Evolutionary conservation across 1,284 basidiomycete species (phyloP), one percentile per base, ranked within the genome.

Genomic region (Puccinia novopanici): DNA sequence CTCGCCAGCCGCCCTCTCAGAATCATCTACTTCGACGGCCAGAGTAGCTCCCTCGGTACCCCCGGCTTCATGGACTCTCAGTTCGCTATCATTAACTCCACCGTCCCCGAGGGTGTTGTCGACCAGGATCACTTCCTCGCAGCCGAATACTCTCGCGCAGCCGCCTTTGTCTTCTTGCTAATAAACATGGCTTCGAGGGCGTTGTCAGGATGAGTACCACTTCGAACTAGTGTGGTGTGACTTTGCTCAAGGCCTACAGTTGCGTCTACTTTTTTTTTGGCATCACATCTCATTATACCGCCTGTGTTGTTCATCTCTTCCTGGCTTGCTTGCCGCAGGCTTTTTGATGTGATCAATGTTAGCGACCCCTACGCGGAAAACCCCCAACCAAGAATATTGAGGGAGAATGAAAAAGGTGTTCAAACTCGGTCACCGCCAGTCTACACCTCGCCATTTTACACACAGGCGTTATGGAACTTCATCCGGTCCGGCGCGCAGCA

Each of bases 11-110:
- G 87, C 3, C 83, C 87, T 0, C 84, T 89, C 13, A 86, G 86
- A 40, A 81, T 89, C 1, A 73, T 88, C 30, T 88, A 89, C 73
- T 88, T 88, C 50, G 88, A 88, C 65, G 88, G 88, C 0, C 87
- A 84, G 37, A 86, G 86, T 67, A 86, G 87, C 1, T 86, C 84
- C 0, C 87, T 87, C 75, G 81, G 87, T 79, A 61, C 61, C 5
- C 83, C 84, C 0, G 88, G 88, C 1, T 80, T 86, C 0, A 80
- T 88, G 86, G 88, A 89, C 78, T 85, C 84, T 0, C 88, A 89
- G 81, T 87, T 88, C 81, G 83, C 89, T 17, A 63, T 89, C 1
- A 81, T 82, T 3, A 88, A 87, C 87, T 87, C 87, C 0, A 67
- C 52, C 34, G 57, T 76, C 15, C 24, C 42, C 48, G n/a, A 42